These are phyloP conservation scores for Phaeoacremonium minimum DNA, from an alignment of 2,329 filamentous ascomycete species.

Conservation along the genomic window DNA sequence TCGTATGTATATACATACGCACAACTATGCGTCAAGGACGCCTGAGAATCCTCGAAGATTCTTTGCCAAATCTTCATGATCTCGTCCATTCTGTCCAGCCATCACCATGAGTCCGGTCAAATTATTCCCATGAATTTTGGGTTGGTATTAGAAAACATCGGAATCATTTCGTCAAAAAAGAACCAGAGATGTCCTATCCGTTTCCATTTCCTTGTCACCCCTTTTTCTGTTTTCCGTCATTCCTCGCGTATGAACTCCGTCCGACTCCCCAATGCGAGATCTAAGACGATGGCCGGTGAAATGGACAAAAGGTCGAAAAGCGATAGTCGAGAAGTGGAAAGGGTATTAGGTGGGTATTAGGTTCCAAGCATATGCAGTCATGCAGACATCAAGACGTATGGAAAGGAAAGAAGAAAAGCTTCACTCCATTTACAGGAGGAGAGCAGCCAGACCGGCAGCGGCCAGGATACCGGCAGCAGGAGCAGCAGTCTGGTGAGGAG, in stretches of 20 bases:
- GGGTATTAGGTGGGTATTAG: conserved; percentile 7
- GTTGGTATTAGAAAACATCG: neutral
- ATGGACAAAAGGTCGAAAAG: conserved; percentile 3
- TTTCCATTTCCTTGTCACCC: conserved; percentile 1
- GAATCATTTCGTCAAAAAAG: conserved; percentile 4
- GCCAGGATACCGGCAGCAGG: conserved; percentile 39
- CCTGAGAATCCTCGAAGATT: no score
- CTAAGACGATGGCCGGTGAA: conserved; percentile 4
- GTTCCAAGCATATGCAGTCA: conserved; percentile 1
- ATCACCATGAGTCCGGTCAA: no score
- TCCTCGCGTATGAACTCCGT: conserved; percentile 3
- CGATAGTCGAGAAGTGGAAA: conserved; percentile 5
- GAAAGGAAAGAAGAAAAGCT: no score
- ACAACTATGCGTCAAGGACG: no score
- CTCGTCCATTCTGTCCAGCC: no score
- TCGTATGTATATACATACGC: no score
- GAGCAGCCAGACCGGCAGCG: conserved; percentile 42
- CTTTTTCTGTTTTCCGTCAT: conserved; percentile 1
- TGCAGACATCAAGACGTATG: neutral
- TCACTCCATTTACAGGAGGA: conserved; percentile 37
- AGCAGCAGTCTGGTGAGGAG: conserved; percentile 36
- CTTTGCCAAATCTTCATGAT: no score
- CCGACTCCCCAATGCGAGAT: neutral
- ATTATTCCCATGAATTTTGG: no score
- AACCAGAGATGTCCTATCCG: conserved; percentile 7